These are phyloP conservation scores for Rhodamnia argentea DNA, from an alignment of 345 rosid genomes.

Conservation along the genomic window DNA sequence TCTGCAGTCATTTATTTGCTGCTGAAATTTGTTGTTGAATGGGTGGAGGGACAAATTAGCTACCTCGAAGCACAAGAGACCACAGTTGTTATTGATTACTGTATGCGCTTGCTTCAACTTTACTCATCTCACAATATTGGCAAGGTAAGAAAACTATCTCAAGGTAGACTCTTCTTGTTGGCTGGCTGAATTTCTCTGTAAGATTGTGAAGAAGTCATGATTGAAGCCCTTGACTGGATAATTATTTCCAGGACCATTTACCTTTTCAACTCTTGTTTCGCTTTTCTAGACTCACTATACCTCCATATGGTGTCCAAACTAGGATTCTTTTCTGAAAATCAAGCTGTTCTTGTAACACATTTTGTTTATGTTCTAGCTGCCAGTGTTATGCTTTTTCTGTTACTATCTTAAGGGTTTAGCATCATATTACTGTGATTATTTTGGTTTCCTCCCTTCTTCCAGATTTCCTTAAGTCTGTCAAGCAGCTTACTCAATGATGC, in stretches of 20 bases:
- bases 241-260: background rate
- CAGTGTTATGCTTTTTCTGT: background rate
- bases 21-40: constrained; percentile 81
- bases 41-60: constrained; percentile 97
- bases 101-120: constrained; percentile 88
- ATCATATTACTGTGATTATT: background rate
- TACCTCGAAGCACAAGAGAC: constrained; percentile 91
- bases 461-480: constrained; percentile 73
- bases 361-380: background rate
- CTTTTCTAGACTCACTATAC: background rate
- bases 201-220: background rate
- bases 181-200: background rate
- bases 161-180: background rate
- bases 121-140: constrained; percentile 96
- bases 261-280: background rate
- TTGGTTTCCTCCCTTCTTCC: constrained; percentile 2
- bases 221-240: background rate
- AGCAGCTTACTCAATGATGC: constrained; percentile 79
- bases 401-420: background rate
- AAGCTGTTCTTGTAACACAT: background rate
- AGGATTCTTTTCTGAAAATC: background rate
- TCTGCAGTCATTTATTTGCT: constrained; percentile 88
- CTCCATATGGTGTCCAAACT: background rate
- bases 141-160: constrained; percentile 45
- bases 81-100: constrained; percentile 60